phyloP scores from a whole-genome alignment of 495 filamentous ascomycete species.

The Penicillium manginii region DNA sequence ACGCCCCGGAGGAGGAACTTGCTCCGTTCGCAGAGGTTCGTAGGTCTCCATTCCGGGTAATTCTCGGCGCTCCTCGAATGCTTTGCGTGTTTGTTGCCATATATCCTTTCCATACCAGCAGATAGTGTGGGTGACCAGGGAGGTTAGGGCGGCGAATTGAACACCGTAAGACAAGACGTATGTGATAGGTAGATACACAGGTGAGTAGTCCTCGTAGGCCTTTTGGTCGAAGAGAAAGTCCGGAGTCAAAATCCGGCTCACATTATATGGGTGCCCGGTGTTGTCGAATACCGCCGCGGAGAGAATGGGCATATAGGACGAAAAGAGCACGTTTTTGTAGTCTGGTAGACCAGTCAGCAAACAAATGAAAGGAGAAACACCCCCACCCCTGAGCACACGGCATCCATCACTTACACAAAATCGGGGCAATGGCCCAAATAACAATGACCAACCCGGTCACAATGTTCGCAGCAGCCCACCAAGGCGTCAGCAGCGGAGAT shows the following conservation, averaged over 20 bases:
- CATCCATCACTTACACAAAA: slow-evolving; percentile 45
- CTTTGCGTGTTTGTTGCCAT: slow-evolving; percentile 32
- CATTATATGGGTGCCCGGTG: slow-evolving; percentile 75
- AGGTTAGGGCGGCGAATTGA: slow-evolving; percentile 79
- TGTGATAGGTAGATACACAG: slow-evolving; percentile 81
- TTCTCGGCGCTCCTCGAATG: slow-evolving; percentile 29
- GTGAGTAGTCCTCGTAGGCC: slow-evolving; percentile 76
- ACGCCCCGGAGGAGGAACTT: slow-evolving; percentile 6
- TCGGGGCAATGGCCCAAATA: slow-evolving; percentile 81
- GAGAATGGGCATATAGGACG: slow-evolving; percentile 76
- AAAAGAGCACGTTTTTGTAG: slow-evolving; percentile 76
- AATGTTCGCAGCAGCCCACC: slow-evolving; percentile 89
- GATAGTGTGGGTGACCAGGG: slow-evolving; percentile 40
- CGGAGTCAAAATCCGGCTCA: slow-evolving; percentile 71
- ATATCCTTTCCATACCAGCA: slow-evolving; percentile 37
- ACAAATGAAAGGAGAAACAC: neutral
- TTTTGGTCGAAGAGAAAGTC: slow-evolving; percentile 75
- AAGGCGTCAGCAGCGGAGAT: slow-evolving; percentile 80
- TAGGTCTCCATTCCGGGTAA: slow-evolving; percentile 28
- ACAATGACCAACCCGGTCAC: slow-evolving; percentile 78
- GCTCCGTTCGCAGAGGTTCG: slow-evolving; percentile 22
- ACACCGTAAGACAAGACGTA: slow-evolving; percentile 81
- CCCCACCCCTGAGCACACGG: no score
- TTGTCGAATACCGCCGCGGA: slow-evolving; percentile 81
- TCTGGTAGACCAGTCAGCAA: slow-evolving; percentile 34